A percentile compares a stretch with the other conserved stretches of the same genome.
Evolutionary conservation across 371 early-diverging fungal species (phyloP).

Genomic region (Mortierella sp.): DNA sequence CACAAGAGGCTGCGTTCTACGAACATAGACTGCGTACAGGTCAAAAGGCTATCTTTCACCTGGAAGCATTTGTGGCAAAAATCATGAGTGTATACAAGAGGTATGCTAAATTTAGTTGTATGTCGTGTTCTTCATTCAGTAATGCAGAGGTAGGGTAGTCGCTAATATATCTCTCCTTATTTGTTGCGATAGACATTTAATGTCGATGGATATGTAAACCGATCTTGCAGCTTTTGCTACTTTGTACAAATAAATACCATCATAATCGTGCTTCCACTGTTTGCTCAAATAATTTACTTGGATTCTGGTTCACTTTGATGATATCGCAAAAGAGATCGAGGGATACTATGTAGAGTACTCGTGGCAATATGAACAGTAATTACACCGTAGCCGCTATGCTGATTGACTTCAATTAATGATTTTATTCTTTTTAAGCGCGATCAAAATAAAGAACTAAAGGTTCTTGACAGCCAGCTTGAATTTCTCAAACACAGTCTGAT

Average conservation of each 20-base stretch:
- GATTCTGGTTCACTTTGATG: too few relatives aligned
- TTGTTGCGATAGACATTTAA: constrained; percentile 22
- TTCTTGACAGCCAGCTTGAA: constrained; percentile 43
- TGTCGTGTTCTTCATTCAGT: neutral
- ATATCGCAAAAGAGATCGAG: too few relatives aligned
- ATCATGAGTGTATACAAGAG: constrained; percentile 80
- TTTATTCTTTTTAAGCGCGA: too few relatives aligned
- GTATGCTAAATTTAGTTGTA: constrained; percentile 5
- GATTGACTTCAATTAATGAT: too few relatives aligned
- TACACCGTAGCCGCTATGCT: too few relatives aligned
- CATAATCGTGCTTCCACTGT: neutral
- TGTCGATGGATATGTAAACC: constrained; percentile 37
- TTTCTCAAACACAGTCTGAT: constrained; percentile 28
- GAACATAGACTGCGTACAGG: constrained; percentile 92
- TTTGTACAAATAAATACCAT: constrained; percentile 23
- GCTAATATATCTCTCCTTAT: neutral
- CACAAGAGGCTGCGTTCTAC: constrained; percentile 84
- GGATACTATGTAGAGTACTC: too few relatives aligned
- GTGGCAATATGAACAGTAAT: too few relatives aligned
- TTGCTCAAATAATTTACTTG: too few relatives aligned
- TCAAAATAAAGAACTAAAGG: too few relatives aligned
- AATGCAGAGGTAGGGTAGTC: neutral
- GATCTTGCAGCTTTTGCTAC: neutral
- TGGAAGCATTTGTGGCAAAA: constrained; percentile 97
- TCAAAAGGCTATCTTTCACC: constrained; percentile 95